phyloP scores from a whole-genome alignment of 345 rosid species.

The Populus nigra region DNA sequence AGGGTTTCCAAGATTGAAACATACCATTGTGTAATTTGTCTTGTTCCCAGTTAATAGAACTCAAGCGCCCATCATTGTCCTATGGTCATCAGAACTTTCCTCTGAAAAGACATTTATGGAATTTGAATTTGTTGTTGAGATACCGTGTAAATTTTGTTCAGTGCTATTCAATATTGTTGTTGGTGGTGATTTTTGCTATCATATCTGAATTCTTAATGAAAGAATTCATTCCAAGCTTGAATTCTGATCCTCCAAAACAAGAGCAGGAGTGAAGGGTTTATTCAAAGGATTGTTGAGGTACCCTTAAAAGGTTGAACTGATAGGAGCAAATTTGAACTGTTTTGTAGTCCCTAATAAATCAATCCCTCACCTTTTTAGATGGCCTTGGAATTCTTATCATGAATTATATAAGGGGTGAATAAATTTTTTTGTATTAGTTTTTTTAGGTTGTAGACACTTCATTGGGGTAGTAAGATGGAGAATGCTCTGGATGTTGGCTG shows the following conservation, averaged over 20 bases:
- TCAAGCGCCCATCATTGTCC: neutral
- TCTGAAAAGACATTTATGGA: neutral
- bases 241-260: neutral
- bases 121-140: neutral
- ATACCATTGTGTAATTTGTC: neutral
- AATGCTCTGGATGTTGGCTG: neutral
- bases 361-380: neutral
- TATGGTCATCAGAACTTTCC: neutral
- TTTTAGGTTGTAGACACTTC: neutral
- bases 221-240: neutral
- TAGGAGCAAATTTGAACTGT: neutral
- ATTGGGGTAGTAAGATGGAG: neutral
- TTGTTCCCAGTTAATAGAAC: neutral
- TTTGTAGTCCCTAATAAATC: neutral
- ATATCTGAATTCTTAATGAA: neutral
- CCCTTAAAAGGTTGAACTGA: neutral
- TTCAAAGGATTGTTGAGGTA: neutral
- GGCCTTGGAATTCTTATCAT: neutral
- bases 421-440: neutral
- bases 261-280: neutral
- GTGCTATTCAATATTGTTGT: neutral
- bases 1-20: neutral
- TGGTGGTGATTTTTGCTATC: neutral
- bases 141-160: neutral
- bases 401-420: neutral